phyloP scores from a whole-genome alignment of 495 filamentous ascomycete species.

The Rhypophila decipiens region DNA sequence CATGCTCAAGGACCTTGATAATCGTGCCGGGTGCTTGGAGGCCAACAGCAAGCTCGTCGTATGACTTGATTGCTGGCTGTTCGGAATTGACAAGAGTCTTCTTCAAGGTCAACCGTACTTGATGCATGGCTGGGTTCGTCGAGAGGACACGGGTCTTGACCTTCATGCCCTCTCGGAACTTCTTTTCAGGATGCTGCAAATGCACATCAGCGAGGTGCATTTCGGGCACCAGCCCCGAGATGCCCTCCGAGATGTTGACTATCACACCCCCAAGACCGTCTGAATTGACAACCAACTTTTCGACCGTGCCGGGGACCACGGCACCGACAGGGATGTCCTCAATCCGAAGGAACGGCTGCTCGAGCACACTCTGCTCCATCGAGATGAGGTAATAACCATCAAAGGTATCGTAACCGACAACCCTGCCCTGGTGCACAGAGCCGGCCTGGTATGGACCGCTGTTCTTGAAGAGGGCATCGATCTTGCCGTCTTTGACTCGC shows the following conservation, averaged over 20 bases:
- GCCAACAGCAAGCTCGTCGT: slow-evolving; percentile 60
- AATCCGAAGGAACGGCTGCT: slow-evolving; percentile 81
- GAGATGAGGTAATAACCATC: slow-evolving; percentile 85
- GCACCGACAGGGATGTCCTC: slow-evolving; percentile 82
- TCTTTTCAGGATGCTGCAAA: slow-evolving; percentile 89
- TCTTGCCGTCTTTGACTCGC: slow-evolving; percentile 74
- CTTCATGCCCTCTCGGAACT: slow-evolving; percentile 80
- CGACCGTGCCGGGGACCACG: slow-evolving; percentile 74
- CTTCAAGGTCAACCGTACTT: slow-evolving; percentile 84
- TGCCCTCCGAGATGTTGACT: slow-evolving; percentile 76
- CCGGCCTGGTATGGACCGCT: slow-evolving; percentile 70
- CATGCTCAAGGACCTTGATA: slow-evolving; percentile 65
- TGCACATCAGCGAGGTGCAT: slow-evolving; percentile 82
- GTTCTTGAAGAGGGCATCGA: slow-evolving; percentile 70
- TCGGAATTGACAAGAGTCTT: slow-evolving; percentile 91
- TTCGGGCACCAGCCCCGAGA: slow-evolving; percentile 78
- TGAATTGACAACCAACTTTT: slow-evolving; percentile 71
- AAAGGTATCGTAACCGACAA: slow-evolving; percentile 78
- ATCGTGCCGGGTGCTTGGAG: slow-evolving; percentile 78
- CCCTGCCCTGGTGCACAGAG: slow-evolving; percentile 68
- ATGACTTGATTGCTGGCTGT: slow-evolving; percentile 64
- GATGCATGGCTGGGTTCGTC: slow-evolving; percentile 64
- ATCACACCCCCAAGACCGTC: slow-evolving; percentile 72
- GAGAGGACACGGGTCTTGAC: slow-evolving; percentile 82
- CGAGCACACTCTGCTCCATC: slow-evolving; percentile 70